Conservation (phyloP, 106 monocot genomes). For the Dioscorea zingiberensis region DNA sequence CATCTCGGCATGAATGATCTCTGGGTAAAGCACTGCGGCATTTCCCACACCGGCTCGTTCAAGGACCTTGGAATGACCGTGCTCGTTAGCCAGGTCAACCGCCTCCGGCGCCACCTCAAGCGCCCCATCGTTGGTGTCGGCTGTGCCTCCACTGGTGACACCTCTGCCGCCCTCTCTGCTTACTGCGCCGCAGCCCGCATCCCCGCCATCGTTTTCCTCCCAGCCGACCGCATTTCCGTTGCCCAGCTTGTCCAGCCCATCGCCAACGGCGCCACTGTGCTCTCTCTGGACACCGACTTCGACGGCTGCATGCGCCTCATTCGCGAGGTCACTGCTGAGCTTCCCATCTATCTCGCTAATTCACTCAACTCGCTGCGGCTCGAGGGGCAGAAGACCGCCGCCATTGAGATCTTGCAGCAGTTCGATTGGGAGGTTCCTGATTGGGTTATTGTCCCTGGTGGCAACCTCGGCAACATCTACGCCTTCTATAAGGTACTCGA, state of each 20-base stretch:
- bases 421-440: conserved; percentile 98
- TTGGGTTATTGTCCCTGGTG: conserved; percentile 92
- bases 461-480: conserved; percentile 93
- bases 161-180: conserved; percentile 87
- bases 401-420: conserved; percentile 94
- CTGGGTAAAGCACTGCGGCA: conserved; percentile 98
- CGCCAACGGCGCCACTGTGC: conserved; percentile 89
- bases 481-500: conserved; percentile 63
- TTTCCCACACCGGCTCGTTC: conserved; percentile 89
- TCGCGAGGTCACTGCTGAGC: conserved; percentile 86
- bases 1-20: conserved; percentile 85
- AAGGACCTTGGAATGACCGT: conserved; percentile 99
- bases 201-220: conserved; percentile 91
- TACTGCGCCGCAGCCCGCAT: conserved; percentile 89
- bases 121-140: conserved; percentile 88
- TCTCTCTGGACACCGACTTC: conserved; percentile 88
- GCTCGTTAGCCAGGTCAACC: conserved; percentile 91
- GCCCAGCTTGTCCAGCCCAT: conserved; percentile 95
- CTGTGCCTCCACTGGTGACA: conserved; percentile 94
- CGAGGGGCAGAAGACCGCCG: conserved; percentile 95
- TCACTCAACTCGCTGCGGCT: conserved; percentile 90
- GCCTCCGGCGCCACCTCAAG: conserved; percentile 49
- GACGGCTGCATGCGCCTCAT: conserved; percentile 97
- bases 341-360: conserved; percentile 93
- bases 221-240: conserved; percentile 75